Percentiles rank a stretch among this genome's conserved stretches.
Evolutionary conservation across 2,329 filamentous ascomycete species (phyloP).

Genomic region (Botrytis byssoidea): DNA sequence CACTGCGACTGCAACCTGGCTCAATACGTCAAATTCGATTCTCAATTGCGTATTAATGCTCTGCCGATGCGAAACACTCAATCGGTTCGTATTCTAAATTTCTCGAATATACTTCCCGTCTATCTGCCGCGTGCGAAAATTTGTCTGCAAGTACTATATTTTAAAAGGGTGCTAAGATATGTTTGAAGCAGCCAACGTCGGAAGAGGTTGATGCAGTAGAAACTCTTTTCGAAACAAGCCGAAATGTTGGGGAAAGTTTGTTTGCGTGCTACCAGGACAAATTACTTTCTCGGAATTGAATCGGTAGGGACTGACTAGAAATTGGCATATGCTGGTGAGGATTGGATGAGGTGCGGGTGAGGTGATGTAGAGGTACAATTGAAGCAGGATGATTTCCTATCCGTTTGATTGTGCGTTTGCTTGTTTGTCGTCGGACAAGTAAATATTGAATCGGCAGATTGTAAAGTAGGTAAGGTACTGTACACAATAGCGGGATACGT

Average conservation of each 20-base stretch:
- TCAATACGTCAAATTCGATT: neutral
- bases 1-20: neutral
- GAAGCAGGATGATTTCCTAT: neutral
- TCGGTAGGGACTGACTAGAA: neutral
- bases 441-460: neutral
- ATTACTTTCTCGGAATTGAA: neutral
- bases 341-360: neutral
- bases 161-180: neutral
- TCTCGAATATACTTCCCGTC: neutral
- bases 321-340: neutral
- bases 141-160: conserved; percentile 2
- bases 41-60: neutral
- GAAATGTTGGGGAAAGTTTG: neutral
- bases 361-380: neutral
- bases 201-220: conserved; percentile 2
- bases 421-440: neutral
- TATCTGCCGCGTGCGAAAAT: neutral
- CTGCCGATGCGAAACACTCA: neutral
- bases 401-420: neutral
- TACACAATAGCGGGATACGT: neutral
- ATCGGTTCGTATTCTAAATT: neutral
- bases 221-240: conserved; percentile 1
- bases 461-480: neutral
- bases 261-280: conserved; percentile 5
- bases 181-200: neutral